Evolutionary conservation across 2,329 filamentous ascomycete genomes (phyloP), one percentile per base, ranked within the genome.

Genomic region (Fusarium mangiferae): DNA sequence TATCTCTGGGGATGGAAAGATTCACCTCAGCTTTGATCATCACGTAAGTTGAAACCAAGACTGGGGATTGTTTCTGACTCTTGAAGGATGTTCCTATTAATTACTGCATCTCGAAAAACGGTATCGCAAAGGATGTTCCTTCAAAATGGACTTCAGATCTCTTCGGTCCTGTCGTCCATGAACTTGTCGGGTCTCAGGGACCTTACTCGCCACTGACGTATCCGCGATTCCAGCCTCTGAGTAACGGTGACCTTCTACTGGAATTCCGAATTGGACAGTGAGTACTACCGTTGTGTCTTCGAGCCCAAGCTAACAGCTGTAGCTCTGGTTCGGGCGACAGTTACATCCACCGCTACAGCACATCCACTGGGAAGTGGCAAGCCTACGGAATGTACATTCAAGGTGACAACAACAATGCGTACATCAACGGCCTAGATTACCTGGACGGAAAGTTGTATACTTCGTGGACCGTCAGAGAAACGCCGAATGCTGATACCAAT

Each of bases 311-410:
- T 46, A 1, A 49, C 12, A 18, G 8, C 5, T 7, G 4, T 24
- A 74, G 72, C 6, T 74, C 72, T 4, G 72, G 72, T 0, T 67
- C 72, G 0, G 72, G 72, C 1, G 72, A 74, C 7, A 74, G 72
- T 7, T 74, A 75, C 20, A 72, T 74, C 7, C 72, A 74, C n/a
- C 72, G 72, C 39, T 75, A 74, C 30, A 75, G 72, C 33, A 28
- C 64, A 4, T 74, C 72, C 3, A 74, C 72, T 5, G 72, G 72
- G 0, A 59, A 57, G 48, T 74, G 72, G 72, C 48, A 65, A 15
- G 59, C 72, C 1, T 67, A 72, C 7, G 72, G 72, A 12, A 74
- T 62, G 57, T 74, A 74, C 20, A 65, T 74, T 2, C 56, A 72
- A 8, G 72, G 72, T 3, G 72, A 72, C 1, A 63, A 74, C 9